Evolutionary conservation across 495 filamentous ascomycete genomes (phyloP), one percentile per base, ranked within the genome.

Genomic region (Hyphodiscus hymeniophilus): DNA sequence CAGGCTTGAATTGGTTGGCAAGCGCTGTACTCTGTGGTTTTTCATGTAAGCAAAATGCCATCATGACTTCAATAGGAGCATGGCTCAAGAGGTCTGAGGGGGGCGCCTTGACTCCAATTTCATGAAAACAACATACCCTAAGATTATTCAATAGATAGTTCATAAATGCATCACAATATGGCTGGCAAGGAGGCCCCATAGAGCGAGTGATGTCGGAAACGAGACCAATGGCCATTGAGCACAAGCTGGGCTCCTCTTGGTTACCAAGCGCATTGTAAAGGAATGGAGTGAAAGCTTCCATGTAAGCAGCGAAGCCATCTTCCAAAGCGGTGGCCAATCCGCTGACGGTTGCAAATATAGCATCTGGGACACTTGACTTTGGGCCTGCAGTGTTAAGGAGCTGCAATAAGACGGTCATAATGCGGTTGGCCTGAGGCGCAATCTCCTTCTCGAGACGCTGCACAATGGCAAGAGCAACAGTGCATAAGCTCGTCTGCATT

Each of bases 101-200:
- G 38, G 34, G 15, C n/a, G 8, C 15, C 6, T 17, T 20, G 22
- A 40, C 8, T 6, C 10, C 16, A 18, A 6, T 5, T 11, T 15
- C 10, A 11, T 8, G 20, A 3, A 21, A 47, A 43, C 48, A 42
- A 74, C 82, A 66, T 66, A 92, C 88, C 63, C 85, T 77, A 10
- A 98, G 76, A 60, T 91, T 94, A 65, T 83, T 86, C 51, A 97
- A 76, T 31, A 98, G 74, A 58, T 87, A 84, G 68, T 97, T 98
- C 92, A 98, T 98, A 63, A 97, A 96, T 48, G 76, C 72, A 59
- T 98, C 94, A 68, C 92, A 98, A 70, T 80, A 97, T 41, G 91
- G 92, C 66, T 90, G 86, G 56, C 89, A 82, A 61, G 83, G 81
- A 60, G 87, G 84, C 59, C 89, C 89, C 65, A 97, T 71, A 8